Base-by-base conservation (phyloP, 495 filamentous ascomycete species). In the Penicillium fimorum region DNA sequence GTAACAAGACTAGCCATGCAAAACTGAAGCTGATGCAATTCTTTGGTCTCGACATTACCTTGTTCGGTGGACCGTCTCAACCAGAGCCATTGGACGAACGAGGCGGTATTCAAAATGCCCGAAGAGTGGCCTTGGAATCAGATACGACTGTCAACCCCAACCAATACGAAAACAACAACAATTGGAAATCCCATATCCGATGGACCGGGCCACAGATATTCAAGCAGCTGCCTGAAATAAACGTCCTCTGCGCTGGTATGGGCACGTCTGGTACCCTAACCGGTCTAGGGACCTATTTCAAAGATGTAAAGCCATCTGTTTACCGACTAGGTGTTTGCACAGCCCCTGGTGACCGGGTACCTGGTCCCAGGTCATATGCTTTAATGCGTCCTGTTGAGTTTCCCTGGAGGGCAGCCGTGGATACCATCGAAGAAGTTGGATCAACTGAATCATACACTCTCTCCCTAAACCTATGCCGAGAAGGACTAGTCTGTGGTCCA, bases 151-250 rank as follows among this genome's bases (percentile, higher is more conserved):
- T 77, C 51, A 82, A 84, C 57, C 80, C 82, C 0, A 79, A 80
- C 33, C 83, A 86, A 59, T 85, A 86, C 51, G 78, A 82, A 15
- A 84, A 84, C 53, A 74, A 82, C 45, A 59, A 80, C 66, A 85
- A 85, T 53, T 85, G 81, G 78, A 73, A 77, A 57, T 69, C 82
- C n/a, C 83, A 86, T 58, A 63, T 80, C 29, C 76, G 76, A 42
- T 84, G 82, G 82, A 85, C 82, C 0, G 83, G 82, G 2, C 79
- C 80, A 0, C 82, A 85, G 56, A 81, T 86, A 46, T 70, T 77
- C 54, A 76, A 68, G 53, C 82, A 86, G 53, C 63, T 84, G 2
- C 82, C 82, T 0, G 75, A 84, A 53, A 79, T 84, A 55, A 83
- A 78, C 49, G 70, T 86, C 5, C 71, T 86, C 32, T 84, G 81